Percentiles rank a stretch among this genome's conserved stretches.
phyloP scores from a whole-genome alignment of 352 stramenopile genomes.

The Globisporangium polare region DNA sequence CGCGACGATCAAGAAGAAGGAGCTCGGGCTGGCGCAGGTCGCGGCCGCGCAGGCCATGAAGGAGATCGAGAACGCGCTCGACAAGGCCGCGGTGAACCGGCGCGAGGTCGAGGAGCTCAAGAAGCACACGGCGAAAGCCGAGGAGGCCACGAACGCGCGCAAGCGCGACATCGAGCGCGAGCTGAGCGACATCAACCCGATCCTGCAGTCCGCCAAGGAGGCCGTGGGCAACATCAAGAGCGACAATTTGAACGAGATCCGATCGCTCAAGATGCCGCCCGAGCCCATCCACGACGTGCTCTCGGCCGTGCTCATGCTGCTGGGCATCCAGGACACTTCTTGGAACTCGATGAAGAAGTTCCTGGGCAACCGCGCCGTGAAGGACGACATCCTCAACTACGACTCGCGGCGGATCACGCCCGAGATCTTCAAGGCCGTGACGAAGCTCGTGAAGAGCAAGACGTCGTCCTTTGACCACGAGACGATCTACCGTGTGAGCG shows the following conservation, averaged over 20 bases:
- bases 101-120: slow-evolving; percentile 92
- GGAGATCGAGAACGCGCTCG: slow-evolving; percentile 92
- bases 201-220: slow-evolving; percentile 90
- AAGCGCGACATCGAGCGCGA: slow-evolving; percentile 94
- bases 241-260: slow-evolving; percentile 95
- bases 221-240: slow-evolving; percentile 93
- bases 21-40: slow-evolving; percentile 84
- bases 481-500: slow-evolving; percentile 92
- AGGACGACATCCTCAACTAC: slow-evolving; percentile 97
- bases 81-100: slow-evolving; percentile 83
- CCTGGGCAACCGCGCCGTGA: slow-evolving; percentile 92
- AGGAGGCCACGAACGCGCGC: slow-evolving; percentile 85
- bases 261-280: slow-evolving; percentile 93
- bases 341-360: slow-evolving; percentile 98
- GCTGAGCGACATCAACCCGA: slow-evolving; percentile 87
- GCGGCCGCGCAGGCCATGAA: slow-evolving; percentile 93
- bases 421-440: slow-evolving; percentile 90
- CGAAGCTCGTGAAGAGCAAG: slow-evolving; percentile 93
- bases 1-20: slow-evolving; percentile 87
- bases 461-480: slow-evolving; percentile 91
- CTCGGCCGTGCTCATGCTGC: slow-evolving; percentile 92
- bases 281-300: slow-evolving; percentile 95
- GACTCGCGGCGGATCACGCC: slow-evolving; percentile 90
- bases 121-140: slow-evolving; percentile 84
- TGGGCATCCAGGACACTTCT: slow-evolving; percentile 94